Percentiles rank a stretch among this genome's conserved stretches.
phyloP scores from a whole-genome alignment of 2,329 filamentous ascomycete genomes.

The Coleophoma eucalyptorum region DNA sequence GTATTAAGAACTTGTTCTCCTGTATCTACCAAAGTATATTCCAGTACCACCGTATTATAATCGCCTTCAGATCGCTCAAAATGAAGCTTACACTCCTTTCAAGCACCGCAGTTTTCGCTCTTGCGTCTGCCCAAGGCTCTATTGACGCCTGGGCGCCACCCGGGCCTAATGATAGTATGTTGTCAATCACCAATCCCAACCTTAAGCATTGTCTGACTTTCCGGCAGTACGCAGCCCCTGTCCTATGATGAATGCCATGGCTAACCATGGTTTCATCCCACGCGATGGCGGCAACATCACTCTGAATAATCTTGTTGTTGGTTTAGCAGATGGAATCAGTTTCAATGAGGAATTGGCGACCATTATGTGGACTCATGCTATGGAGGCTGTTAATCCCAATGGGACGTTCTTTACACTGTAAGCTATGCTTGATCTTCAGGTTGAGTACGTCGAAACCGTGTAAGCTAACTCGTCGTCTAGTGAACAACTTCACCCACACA shows the following conservation, averaged over 20 bases:
- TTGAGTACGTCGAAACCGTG: too few species aligned
- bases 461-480: slow-evolving; percentile 11
- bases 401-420: slow-evolving; percentile 36
- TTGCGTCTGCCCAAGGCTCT: slow-evolving; percentile 1
- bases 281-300: slow-evolving; percentile 35
- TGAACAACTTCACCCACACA: slow-evolving; percentile 41
- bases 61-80: too few species aligned
- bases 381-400: slow-evolving; percentile 38
- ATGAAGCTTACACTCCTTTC: not conserved
- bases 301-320: slow-evolving; percentile 28
- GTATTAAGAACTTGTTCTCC: too few species aligned
- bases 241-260: slow-evolving; percentile 39
- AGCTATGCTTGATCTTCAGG: slow-evolving; percentile 24
- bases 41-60: too few species aligned
- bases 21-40: too few species aligned
- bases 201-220: slow-evolving; percentile 2
- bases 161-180: slow-evolving; percentile 8
- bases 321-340: slow-evolving; percentile 36
- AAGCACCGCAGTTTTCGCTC: not conserved
- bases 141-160: slow-evolving; percentile 2
- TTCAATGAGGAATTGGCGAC: slow-evolving; percentile 34
- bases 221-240: slow-evolving; percentile 28
- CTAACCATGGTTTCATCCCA: slow-evolving; percentile 39
- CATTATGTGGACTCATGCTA: slow-evolving; percentile 39
- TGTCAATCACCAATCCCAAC: not conserved